Conservation (phyloP, 176 grass and related monocot species). For the Microstegium vimineum region DNA sequence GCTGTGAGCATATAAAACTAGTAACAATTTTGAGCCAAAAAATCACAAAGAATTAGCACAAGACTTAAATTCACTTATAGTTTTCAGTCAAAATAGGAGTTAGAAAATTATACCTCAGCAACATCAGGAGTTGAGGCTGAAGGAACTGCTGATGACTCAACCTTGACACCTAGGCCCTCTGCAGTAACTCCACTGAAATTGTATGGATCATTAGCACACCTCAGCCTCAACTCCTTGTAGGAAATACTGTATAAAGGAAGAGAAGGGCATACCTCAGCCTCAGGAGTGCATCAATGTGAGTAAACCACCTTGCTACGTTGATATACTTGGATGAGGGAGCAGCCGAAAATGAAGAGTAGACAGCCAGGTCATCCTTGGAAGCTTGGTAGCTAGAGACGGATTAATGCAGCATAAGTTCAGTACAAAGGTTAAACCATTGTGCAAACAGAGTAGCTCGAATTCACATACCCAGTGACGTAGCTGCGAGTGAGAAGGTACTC, state of each 20-base stretch:
- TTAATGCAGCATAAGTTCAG: background rate
- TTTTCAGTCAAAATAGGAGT: background rate
- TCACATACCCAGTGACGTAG: slow-evolving; percentile 78
- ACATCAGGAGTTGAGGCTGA: slow-evolving; percentile 55
- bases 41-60: background rate
- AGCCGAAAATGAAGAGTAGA: slow-evolving; percentile 47
- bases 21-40: background rate
- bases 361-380: slow-evolving; percentile 94
- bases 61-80: background rate
- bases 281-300: slow-evolving; percentile 90
- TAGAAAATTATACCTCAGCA: slow-evolving; percentile 30
- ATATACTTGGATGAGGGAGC: slow-evolving; percentile 54
- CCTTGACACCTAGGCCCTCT: slow-evolving; percentile 70
- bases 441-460: background rate
- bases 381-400: slow-evolving; percentile 66
- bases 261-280: slow-evolving; percentile 52
- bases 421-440: background rate
- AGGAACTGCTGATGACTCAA: slow-evolving; percentile 56
- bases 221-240: background rate
- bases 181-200: slow-evolving; percentile 54
- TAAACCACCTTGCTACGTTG: slow-evolving; percentile 82
- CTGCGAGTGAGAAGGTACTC: slow-evolving; percentile 80
- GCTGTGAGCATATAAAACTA: background rate
- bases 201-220: background rate
- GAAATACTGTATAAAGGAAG: background rate